Percentiles rank a stretch among this genome's conserved stretches.
These are phyloP conservation scores for Mycena sanguinolenta DNA, from an alignment of 768 basidiomycete genomes.

Conservation along the genomic window DNA sequence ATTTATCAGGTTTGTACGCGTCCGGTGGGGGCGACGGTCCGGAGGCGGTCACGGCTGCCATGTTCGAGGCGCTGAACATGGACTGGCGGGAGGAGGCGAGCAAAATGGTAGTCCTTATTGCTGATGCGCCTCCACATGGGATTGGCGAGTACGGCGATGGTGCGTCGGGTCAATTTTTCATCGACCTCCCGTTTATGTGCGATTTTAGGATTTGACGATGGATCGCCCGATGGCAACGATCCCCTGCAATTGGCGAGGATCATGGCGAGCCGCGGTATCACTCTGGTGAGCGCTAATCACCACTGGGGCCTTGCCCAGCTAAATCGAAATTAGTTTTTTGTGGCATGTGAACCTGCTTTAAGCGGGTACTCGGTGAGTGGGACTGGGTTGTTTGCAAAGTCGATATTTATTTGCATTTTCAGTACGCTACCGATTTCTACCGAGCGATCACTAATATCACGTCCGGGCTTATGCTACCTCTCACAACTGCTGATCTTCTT, in stretches of 20 bases:
- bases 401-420: conserved; percentile 23
- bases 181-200: conserved; percentile 22
- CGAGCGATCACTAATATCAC: conserved; percentile 93
- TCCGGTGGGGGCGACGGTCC: conserved; percentile 93
- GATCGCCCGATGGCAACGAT: conserved; percentile 94
- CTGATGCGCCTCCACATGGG: conserved; percentile 97
- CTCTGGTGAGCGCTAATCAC: conserved; percentile 72
- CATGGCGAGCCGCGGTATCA: conserved; percentile 94
- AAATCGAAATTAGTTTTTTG: conserved; percentile 81
- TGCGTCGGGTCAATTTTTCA: conserved; percentile 49
- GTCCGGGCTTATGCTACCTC: conserved; percentile 94
- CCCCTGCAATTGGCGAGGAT: conserved; percentile 87
- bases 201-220: conserved; percentile 85
- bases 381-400: conserved; percentile 21
- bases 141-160: conserved; percentile 98
- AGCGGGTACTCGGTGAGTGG: conserved; percentile 87
- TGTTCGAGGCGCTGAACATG: conserved; percentile 89
- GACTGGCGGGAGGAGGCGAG: conserved; percentile 91
- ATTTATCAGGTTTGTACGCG: conserved; percentile 88
- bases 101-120: conserved; percentile 97
- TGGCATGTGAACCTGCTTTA: conserved; percentile 97
- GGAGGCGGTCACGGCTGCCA: conserved; percentile 94
- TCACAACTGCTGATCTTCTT: conserved; percentile 94
- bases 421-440: conserved; percentile 96
- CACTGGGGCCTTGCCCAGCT: conserved; percentile 14